Evolutionary conservation across 306 rosid genomes (phyloP).

Genomic region (Cucumis melo): DNA sequence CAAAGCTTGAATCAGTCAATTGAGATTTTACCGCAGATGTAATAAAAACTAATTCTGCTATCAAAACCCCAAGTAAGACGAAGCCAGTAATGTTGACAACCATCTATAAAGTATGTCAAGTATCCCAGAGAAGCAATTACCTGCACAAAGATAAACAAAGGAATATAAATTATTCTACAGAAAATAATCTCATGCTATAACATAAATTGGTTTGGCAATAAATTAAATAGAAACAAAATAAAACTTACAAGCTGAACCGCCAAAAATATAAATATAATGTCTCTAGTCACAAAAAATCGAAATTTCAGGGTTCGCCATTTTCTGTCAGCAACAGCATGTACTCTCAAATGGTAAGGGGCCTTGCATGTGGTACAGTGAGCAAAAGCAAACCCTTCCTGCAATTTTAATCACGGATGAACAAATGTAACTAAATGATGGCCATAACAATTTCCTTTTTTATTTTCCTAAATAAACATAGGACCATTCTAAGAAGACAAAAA

Average conservation of each 20-base stretch:
- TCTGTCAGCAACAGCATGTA: slow-evolving; percentile 85
- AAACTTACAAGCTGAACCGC: slow-evolving; percentile 80
- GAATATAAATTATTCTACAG: background rate
- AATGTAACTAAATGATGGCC: slow-evolving; percentile 8
- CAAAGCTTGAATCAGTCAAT: background rate
- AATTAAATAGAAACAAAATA: slow-evolving; percentile 14
- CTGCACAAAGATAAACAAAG: slow-evolving; percentile 26
- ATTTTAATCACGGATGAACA: slow-evolving; percentile 10
- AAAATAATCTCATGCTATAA: background rate
- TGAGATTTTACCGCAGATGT: slow-evolving; percentile 60
- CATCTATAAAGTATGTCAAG: slow-evolving; percentile 72
- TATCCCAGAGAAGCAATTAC: slow-evolving; percentile 76
- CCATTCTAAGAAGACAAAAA: background rate
- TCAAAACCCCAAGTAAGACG: slow-evolving; percentile 82
- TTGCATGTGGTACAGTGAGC: slow-evolving; percentile 99
- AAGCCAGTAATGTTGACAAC: slow-evolving; percentile 76
- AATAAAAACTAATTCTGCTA: slow-evolving; percentile 72
- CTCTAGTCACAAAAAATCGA: slow-evolving; percentile 92
- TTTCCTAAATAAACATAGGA: background rate
- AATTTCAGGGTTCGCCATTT: slow-evolving; percentile 97
- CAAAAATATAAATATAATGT: slow-evolving; percentile 77
- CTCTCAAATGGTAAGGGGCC: slow-evolving; percentile 93
- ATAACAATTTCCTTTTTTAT: background rate
- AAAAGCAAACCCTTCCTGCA: slow-evolving; percentile 99
- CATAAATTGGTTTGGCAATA: background rate